Base-by-base conservation (phyloP, 2,329 filamentous ascomycete genomes). In the Fusarium siculi region DNA sequence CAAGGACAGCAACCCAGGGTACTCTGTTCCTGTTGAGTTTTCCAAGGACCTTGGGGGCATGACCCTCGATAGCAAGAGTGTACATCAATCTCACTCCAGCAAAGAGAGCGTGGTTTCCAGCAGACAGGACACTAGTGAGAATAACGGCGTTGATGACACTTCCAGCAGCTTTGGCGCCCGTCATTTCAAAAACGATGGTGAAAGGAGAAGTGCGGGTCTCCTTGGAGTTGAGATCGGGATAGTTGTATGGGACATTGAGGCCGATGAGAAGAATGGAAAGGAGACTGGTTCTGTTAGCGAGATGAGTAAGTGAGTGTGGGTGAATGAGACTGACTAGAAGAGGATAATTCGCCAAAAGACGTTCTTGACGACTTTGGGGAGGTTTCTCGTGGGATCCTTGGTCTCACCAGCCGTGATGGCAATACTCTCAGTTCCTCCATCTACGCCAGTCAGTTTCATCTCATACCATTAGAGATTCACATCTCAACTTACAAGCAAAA, bases 321-420 rank as follows among this genome's bases (percentile, higher is more conserved):
- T 9, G 37, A 15, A 25, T 9, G 23, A 19, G 6, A 47, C 79
- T 4, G 74, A 81, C 80, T 83, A 83, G 79, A 90, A 89, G 14
- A 89, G 82, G 7, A 89, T 68, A 59, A 90, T 90, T 9, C 90
- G 86, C 88, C 88, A 91, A 76, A 91, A 91, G 43, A 91, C 89
- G 62, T 92, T 91, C 73, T 89, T 89, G 50, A 92, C 88, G 6
- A 91, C 90, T 7, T 86, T 85, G 3, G 91, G 91, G 39, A 92
- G 81, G 63, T 86, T 91, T 70, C 85, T 86, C 23, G 87, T 85
- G 0, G 91, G 90, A 72, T 92, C 85, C 73, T 87, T 89, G 4
- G 90, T 92, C 79, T 92, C 90, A 47, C 90, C 90, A 2, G 90
- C 90, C 0, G 90, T 91, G 64, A 92, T 90, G 56, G 89, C 90